Evolutionary conservation across 352 stramenopile species (phyloP), one percentile per base, ranked within the genome.

Genomic region (Globisporangium alternatum): DNA sequence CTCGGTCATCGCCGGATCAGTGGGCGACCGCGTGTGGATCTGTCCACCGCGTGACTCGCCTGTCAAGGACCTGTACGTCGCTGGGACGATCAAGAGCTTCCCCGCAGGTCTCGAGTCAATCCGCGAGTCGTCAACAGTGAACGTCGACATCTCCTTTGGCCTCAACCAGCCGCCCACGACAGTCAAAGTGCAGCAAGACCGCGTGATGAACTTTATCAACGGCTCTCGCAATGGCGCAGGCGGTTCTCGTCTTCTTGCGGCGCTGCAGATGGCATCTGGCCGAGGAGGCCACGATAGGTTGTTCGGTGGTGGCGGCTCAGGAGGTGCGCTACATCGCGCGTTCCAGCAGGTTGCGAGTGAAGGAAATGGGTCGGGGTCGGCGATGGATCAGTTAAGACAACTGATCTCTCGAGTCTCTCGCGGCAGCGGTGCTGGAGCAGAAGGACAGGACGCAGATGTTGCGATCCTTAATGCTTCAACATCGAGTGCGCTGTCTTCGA

Each of bases 1-100:
- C 41, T 93, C 81, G 21, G 53, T 78, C 19, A 37, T 79, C 19
- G 70, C 63, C 33, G 80, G 84, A 33, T 78, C 66, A 22, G 72
- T 90, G 60, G 84, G 84, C 0, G 82, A 93, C 56, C 77, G 64
- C 6, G 82, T 93, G 21, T 93, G 84, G 84, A 68, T 93, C 30
- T 61, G 72, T 22, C 77, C 84, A 25, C 65, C 44, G n/a, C 58
- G 56, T 2, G 67, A 22, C 19, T 76, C 71, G 15, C 35, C 56
- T 10, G 44, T 75, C 15, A 72, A 81, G 22, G 66, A 78, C 35
- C 56, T 93, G 5, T 81, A 72, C 60, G 60, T 89, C 9, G 71
- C 82, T 41, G 84, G 78, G 48, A 84, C 64, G 33, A 85, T 93
- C 45, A 84, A 85, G 56, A 83, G 71, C 33, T 89, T 89, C 28